Evolutionary conservation across 1,284 basidiomycete species (phyloP).

Genomic region (Ceratobasidium sp.): DNA sequence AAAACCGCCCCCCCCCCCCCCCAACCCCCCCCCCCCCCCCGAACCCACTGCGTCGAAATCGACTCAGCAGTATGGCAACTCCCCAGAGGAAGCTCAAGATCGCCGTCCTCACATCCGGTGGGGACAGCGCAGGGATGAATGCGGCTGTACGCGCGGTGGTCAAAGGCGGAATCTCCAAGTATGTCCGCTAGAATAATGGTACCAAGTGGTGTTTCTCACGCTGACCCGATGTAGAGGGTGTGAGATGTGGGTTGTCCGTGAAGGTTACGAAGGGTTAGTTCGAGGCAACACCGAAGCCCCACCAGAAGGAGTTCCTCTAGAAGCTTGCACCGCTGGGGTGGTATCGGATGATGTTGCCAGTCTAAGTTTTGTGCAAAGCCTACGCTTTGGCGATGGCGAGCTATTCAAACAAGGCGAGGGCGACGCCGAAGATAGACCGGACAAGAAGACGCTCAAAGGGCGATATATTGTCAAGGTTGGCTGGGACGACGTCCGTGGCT

Average conservation of each 20-base stretch:
- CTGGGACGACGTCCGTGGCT: conserved; percentile 97
- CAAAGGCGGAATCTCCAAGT: conserved; percentile 88
- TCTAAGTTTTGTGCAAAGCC: conserved; percentile 62
- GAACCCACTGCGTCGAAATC: background rate
- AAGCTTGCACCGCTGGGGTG: conserved; percentile 15
- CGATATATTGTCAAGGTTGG: conserved; percentile 95
- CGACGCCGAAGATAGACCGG: conserved; percentile 62
- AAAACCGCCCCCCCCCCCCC: background rate
- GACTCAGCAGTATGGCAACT: background rate
- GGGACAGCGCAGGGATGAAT: conserved; percentile 98
- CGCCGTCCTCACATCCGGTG: conserved; percentile 94
- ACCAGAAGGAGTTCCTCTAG: conserved; percentile 44
- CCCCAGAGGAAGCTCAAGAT: conserved; percentile 69
- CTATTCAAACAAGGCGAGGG: conserved; percentile 90
- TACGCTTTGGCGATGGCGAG: conserved; percentile 90
- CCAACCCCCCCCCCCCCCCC: too few species aligned
- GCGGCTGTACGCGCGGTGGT: conserved; percentile 91
- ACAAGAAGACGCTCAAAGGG: conserved; percentile 79
- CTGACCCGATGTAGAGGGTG: conserved; percentile 68
- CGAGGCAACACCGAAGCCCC: conserved; percentile 57
- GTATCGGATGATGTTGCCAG: conserved; percentile 44
- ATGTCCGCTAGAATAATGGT: conserved; percentile 11
- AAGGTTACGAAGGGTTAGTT: conserved; percentile 95
- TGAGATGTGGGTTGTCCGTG: conserved; percentile 91
- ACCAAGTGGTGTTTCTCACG: background rate